These are phyloP conservation scores for Lasiodiplodia hormozganensis DNA, from an alignment of 2,329 filamentous ascomycete species.

Conservation along the genomic window DNA sequence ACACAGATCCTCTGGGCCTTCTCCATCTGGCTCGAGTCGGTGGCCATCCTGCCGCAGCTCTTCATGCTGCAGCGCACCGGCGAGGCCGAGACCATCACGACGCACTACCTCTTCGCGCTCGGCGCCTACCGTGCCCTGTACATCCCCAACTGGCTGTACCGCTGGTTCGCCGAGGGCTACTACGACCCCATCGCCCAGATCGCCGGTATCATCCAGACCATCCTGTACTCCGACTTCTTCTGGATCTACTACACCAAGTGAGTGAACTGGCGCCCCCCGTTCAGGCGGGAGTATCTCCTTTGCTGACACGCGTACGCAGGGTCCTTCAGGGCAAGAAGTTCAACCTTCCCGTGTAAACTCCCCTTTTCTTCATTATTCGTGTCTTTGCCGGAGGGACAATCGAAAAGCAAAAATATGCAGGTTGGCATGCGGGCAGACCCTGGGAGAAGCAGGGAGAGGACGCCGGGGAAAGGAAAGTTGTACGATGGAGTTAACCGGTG, in stretches of 20 bases:
- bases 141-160: constrained; percentile 98
- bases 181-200: constrained; percentile 87
- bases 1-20: constrained; percentile 91
- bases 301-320: constrained; percentile 38
- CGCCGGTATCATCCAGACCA: constrained; percentile 89
- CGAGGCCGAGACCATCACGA: constrained; percentile 99
- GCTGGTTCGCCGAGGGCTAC: constrained; percentile 80
- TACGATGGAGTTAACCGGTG: constrained; percentile 5
- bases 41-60: constrained; percentile 94
- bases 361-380: not conserved
- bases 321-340: constrained; percentile 62
- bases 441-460: not conserved
- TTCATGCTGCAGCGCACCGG: constrained; percentile 98
- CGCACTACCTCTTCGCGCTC: constrained; percentile 94
- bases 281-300: too few species aligned
- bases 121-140: constrained; percentile 92
- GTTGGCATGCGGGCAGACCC: not conserved
- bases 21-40: constrained; percentile 96
- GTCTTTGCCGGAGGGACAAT: not conserved
- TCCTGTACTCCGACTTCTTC: constrained; percentile 99
- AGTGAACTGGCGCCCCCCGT: constrained; percentile 40
- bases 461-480: not conserved
- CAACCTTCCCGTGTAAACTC: constrained; percentile 57
- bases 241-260: constrained; percentile 99
- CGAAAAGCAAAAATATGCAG: not conserved